Evolutionary conservation across 2,329 filamentous ascomycete genomes (phyloP), one percentile per base, ranked within the genome.

Genomic region (Hymenoscyphus fructigenus): DNA sequence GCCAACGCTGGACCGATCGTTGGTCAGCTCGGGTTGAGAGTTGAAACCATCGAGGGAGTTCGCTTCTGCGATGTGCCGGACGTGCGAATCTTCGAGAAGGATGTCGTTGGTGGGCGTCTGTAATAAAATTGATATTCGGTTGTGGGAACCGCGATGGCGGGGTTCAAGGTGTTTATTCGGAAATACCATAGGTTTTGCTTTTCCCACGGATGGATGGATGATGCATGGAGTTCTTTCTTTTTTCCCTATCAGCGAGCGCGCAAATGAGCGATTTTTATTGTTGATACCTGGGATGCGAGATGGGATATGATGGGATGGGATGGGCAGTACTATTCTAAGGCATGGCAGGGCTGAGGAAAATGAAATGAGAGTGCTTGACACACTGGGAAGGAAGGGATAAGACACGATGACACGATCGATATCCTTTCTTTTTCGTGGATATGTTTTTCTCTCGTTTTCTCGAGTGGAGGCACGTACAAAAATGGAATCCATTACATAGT

Each of bases 61-160:
- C 73, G 74, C 6, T 82, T 82, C 66, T 80, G 78, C 59, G 80
- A 84, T 57, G 75, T 83, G 5, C 75, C 68, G 67, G 84, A 79
- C 0, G 79, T 87, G 41, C 79, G 79, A 66, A 87, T 88, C 59
- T 88, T 87, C 68, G 80, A 84, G 69, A 87, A 86, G 74, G 84
- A 87, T 71, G 75, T 87, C 59, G 77, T 82, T 36, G 68, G 69
- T 26, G 81, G 81, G 1, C 74, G 77, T 26, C 69, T 84, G 14
- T 57, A 34, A 15, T 57, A 23, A 50, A 23, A 7, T 26, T 53
- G 20, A 14, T 10, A 53, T 53, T 53, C 20, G 47, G 47, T 53
- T 53, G 20, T 53, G 47, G 47, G 26, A 53, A 26, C 47, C 20
- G 17, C 5, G 36, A 38, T 14, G 34, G 12, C 34, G 47, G 47